A percentile compares a stretch with the other conserved stretches of the same genome.
phyloP scores from a whole-genome alignment of 169 alveolate genomes.

The Plasmodium gonderi region DNA sequence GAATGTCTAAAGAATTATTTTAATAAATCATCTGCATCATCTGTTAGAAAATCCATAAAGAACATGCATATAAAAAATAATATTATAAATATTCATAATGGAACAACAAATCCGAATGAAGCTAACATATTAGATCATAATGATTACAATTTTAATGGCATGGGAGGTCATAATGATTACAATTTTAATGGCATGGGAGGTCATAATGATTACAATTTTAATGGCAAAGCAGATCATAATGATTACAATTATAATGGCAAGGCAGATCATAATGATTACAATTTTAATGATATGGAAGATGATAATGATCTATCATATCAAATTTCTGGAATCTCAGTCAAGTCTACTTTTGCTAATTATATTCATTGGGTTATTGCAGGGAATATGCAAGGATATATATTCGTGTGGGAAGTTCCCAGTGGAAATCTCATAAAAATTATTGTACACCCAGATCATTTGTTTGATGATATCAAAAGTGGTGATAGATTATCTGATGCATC shows the following conservation, averaged over 20 bases:
- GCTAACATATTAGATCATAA: no score
- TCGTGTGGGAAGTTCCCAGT: slow-evolving; percentile 77
- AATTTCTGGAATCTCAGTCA: slow-evolving; percentile 63
- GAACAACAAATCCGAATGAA: no score
- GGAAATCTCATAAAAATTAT: slow-evolving; percentile 59
- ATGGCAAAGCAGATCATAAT: background rate
- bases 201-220: no score
- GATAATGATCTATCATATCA: slow-evolving; percentile 64
- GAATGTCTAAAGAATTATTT: slow-evolving; percentile 32
- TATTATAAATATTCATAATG: background rate
- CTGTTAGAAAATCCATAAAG: slow-evolving; percentile 3
- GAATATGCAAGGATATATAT: slow-evolving; percentile 68
- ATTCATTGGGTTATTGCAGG: slow-evolving; percentile 76
- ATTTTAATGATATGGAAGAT: background rate
- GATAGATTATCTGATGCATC: no score
- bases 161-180: background rate
- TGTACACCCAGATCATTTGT: slow-evolving; percentile 23
- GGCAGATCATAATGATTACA: background rate
- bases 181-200: background rate
- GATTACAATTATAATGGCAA: background rate
- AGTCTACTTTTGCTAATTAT: slow-evolving; percentile 75
- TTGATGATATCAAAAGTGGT: slow-evolving; percentile 13
- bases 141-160: no score
- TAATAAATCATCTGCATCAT: background rate
- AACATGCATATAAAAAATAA: background rate